Percentiles rank a stretch among this genome's conserved stretches.
Conservation (phyloP, 257 asterid genomes). For the Primulina eburnea region DNA sequence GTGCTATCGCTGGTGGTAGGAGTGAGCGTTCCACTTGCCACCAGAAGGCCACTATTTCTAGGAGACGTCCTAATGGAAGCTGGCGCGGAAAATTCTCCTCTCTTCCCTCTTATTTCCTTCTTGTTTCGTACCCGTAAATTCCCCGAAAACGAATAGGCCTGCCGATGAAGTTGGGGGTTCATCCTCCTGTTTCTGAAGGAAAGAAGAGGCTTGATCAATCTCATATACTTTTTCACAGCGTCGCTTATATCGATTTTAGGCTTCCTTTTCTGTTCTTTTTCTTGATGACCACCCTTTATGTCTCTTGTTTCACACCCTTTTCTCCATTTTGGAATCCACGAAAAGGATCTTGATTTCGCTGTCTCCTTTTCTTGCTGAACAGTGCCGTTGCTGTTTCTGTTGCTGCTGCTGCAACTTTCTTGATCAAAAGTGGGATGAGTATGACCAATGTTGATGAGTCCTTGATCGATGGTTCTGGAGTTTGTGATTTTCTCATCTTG, state of each 20-base stretch:
- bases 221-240: slow-evolving; percentile 54
- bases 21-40: slow-evolving; percentile 42
- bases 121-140: slow-evolving; percentile 47
- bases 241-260: slow-evolving; percentile 49
- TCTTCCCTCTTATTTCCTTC: slow-evolving; percentile 40
- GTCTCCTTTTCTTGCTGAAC: slow-evolving; percentile 27
- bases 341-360: slow-evolving; percentile 56
- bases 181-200: slow-evolving; percentile 35
- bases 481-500: slow-evolving; percentile 13
- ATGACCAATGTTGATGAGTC: background rate
- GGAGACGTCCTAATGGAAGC: slow-evolving; percentile 76
- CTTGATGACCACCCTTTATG: slow-evolving; percentile 20
- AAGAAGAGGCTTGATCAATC: slow-evolving; percentile 57
- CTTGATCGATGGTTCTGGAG: background rate
- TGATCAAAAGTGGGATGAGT: background rate
- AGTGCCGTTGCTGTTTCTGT: background rate
- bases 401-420: background rate
- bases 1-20: slow-evolving; percentile 45
- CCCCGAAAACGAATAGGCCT: slow-evolving; percentile 59
- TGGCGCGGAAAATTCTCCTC: slow-evolving; percentile 73
- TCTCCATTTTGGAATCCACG: slow-evolving; percentile 53
- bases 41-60: slow-evolving; percentile 72
- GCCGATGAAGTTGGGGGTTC: slow-evolving; percentile 30
- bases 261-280: slow-evolving; percentile 43
- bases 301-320: slow-evolving; percentile 27